phyloP scores from a whole-genome alignment of 2,329 filamentous ascomycete species.

The Trichophaea hybrida region DNA sequence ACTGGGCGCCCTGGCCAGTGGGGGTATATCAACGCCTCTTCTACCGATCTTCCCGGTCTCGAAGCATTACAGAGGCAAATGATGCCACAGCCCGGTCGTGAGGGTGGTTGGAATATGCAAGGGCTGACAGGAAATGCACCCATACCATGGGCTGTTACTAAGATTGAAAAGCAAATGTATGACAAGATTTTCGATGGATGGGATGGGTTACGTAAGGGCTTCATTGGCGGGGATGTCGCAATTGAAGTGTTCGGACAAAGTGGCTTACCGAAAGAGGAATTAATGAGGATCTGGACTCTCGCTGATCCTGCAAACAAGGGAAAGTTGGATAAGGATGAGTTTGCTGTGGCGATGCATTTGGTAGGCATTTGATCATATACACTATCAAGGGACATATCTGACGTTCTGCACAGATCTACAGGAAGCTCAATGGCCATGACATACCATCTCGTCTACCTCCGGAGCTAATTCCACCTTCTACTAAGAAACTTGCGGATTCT shows the following conservation, averaged over 20 bases:
- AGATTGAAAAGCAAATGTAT: conserved; percentile 95
- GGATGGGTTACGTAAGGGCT: conserved; percentile 89
- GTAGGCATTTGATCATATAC: conserved; percentile 1
- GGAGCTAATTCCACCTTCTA: conserved; percentile 87
- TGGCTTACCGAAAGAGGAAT: conserved; percentile 74
- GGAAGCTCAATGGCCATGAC: conserved; percentile 90
- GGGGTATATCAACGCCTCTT: conserved; percentile 92
- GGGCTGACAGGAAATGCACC: conserved; percentile 86
- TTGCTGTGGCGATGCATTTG: conserved; percentile 96
- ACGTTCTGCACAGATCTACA: conserved; percentile 49
- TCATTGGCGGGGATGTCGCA: conserved; percentile 77
- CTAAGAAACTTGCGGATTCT: conserved; percentile 80
- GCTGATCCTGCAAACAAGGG: conserved; percentile 90
- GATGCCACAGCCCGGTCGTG: conserved; percentile 92
- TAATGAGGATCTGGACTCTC: conserved; percentile 89
- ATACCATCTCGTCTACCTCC: conserved; percentile 75
- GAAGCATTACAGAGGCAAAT: conserved; percentile 83
- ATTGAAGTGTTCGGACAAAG: conserved; percentile 97
- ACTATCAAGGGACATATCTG: conserved; percentile 2
- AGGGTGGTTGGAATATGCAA: conserved; percentile 73
- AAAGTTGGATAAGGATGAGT: conserved; percentile 87
- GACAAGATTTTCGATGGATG: conserved; percentile 89
- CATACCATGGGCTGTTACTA: conserved; percentile 96
- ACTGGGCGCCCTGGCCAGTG: conserved; percentile 88
- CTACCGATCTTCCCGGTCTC: conserved; percentile 81